These are phyloP conservation scores for Herpetomonas samuelpessoai DNA, from an alignment of 208 protist genomes.

Conservation along the genomic window DNA sequence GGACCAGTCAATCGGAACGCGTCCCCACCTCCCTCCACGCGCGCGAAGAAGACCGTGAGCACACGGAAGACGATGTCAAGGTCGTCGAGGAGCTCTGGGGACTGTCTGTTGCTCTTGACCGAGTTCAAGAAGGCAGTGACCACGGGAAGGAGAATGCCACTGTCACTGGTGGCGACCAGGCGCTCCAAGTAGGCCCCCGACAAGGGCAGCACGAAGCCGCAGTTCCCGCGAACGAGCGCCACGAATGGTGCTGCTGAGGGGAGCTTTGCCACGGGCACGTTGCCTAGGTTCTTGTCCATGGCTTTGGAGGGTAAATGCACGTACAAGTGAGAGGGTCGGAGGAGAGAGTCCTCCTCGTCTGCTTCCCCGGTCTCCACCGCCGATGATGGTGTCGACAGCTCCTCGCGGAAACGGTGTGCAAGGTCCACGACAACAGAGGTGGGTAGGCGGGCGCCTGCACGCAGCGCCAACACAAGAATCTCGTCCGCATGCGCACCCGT, in stretches of 20 bases:
- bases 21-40: neutral
- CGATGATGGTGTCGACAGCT: neutral
- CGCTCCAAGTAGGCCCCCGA: constrained; percentile 23
- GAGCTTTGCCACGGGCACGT: neutral
- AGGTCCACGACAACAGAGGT: constrained; percentile 19
- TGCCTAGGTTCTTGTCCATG: neutral
- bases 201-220: constrained; percentile 23
- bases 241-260: constrained; percentile 62
- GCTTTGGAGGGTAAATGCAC: neutral
- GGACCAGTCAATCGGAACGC: too few relatives aligned
- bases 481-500: constrained; percentile 8
- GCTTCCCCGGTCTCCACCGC: too few relatives aligned
- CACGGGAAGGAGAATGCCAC: constrained; percentile 39
- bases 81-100: constrained; percentile 14
- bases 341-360: neutral
- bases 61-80: constrained; percentile 12
- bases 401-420: constrained; percentile 1
- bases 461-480: constrained; percentile 19
- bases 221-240: constrained; percentile 39
- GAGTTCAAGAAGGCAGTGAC: constrained; percentile 30
- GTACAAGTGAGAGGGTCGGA: neutral
- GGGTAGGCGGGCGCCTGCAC: constrained; percentile 22
- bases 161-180: constrained; percentile 40
- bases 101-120: constrained; percentile 11
- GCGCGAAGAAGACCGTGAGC: constrained; percentile 18